Percentiles rank a stretch among this genome's conserved stretches.
These are phyloP conservation scores for Esteya vermicola DNA, from an alignment of 2,329 filamentous ascomycete genomes.

Conservation along the genomic window DNA sequence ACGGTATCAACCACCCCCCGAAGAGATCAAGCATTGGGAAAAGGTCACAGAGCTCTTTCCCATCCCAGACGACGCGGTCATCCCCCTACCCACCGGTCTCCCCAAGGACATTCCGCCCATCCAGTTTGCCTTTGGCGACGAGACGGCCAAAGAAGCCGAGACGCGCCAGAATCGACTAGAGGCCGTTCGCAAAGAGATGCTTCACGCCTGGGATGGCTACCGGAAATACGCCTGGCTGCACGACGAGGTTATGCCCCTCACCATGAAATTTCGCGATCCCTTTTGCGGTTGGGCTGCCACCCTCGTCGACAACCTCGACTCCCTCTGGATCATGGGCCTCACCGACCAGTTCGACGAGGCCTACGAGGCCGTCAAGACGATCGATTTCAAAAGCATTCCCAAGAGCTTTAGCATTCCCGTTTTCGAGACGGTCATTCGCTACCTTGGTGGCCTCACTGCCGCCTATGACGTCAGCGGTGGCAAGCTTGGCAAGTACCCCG, in stretches of 20 bases:
- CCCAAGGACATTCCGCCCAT: constrained; percentile 61
- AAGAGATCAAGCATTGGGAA: no score
- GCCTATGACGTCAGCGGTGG: constrained; percentile 77
- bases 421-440: constrained; percentile 86
- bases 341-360: constrained; percentile 69
- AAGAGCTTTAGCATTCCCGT: constrained; percentile 59
- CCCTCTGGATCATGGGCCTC: constrained; percentile 75
- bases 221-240: constrained; percentile 67
- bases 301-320: constrained; percentile 69
- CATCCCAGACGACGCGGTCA: constrained; percentile 53
- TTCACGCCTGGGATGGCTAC: constrained; percentile 73
- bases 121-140: constrained; percentile 55
- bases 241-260: constrained; percentile 70
- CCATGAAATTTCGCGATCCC: constrained; percentile 54
- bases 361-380: constrained; percentile 50
- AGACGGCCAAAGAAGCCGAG: constrained; percentile 43
- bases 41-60: constrained; percentile 68
- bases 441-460: constrained; percentile 70
- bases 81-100: constrained; percentile 58
- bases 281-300: constrained; percentile 91
- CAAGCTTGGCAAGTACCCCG: constrained; percentile 36
- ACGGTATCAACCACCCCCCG: neutral
- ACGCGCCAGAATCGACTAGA: constrained; percentile 50
- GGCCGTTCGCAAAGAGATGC: constrained; percentile 59
- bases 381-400: constrained; percentile 68